Evolutionary conservation across 148 eudicot genomes (phyloP).

Genomic region (Nepenthes mirabilis): DNA sequence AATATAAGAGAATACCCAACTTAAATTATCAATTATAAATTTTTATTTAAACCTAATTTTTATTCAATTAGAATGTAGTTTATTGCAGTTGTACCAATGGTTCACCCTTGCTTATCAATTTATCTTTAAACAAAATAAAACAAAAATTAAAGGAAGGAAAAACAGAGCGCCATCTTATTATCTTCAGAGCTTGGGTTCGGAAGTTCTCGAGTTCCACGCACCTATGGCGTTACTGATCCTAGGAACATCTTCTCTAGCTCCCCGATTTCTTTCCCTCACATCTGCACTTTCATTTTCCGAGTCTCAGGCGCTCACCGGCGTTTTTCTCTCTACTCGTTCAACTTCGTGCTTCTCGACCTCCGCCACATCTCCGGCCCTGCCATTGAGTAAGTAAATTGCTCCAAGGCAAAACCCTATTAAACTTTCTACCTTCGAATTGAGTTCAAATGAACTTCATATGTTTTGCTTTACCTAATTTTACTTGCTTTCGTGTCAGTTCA

Average conservation of each 20-base stretch:
- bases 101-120: too few relatives aligned
- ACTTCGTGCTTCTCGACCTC: conserved; percentile 19
- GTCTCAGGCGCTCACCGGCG: conserved; percentile 13
- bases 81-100: too few relatives aligned
- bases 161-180: too few relatives aligned
- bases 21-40: too few relatives aligned
- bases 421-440: not conserved
- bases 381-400: conserved; percentile 22
- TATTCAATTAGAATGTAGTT: too few relatives aligned
- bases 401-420: not conserved
- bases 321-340: conserved; percentile 19
- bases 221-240: conserved; percentile 41
- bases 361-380: conserved; percentile 24
- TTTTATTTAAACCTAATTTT: too few relatives aligned
- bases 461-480: not conserved
- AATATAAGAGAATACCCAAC: too few relatives aligned
- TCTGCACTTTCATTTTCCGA: conserved; percentile 25
- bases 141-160: too few relatives aligned
- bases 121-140: too few relatives aligned
- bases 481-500: conserved; percentile 24
- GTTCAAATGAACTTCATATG: not conserved
- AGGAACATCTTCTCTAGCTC: conserved; percentile 39
- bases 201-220: not conserved
- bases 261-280: conserved; percentile 12
- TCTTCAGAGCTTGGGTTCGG: too few relatives aligned